Base-by-base conservation (phyloP, 176 grass and related monocot species). In the Aegilops longissima region DNA sequence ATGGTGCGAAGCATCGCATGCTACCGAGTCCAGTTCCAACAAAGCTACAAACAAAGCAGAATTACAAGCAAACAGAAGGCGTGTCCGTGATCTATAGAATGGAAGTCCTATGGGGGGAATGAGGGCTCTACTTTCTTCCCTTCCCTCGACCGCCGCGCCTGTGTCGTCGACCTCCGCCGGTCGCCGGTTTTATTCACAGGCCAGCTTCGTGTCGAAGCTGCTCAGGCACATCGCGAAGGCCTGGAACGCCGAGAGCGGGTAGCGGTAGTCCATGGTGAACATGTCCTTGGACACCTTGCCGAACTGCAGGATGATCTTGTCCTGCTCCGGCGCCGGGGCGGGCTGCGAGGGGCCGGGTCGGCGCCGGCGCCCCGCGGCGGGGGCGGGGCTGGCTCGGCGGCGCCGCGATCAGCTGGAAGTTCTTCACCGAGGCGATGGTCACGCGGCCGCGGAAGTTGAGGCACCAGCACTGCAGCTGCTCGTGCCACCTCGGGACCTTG, bases 261-360 rank as follows among this genome's bases (percentile, higher is more conserved):
- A 97, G 44, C 94, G 89, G 77, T 99, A 99, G 80, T 99, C 97
- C 97, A 99, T 99, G 0, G 97, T 99, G 88, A 99, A 99, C 97
- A 97, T 99, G 63, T 99, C 97, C 58, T 95, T 97, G 0, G 90
- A 92, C 8, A 99, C 97, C 84, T 99, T 99, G 66, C 97, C 97
- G 11, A 99, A 99, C 78, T 99, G 97, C 12, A 99, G 70, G 8
- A 97, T 97, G 29, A 97, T 87, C 89, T 92, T 97, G 63, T 99
- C 92, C 21, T 94, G 97, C 51, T 96, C 97, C 0, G 72, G 4
- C 1, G 76, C 2, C 0, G 90, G 86, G 21, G 87, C 80, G 16
- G 90, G 91, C 0, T 86, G 87, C 0, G 89, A 84, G 75, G 82
- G 6, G 85, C 70, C 30, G 90, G 93, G 86, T 75, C 24, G 91